A percentile compares a stretch with the other conserved stretches of the same genome.
Conservation (phyloP, 345 rosid species). For the Hibiscus tridactylites region DNA sequence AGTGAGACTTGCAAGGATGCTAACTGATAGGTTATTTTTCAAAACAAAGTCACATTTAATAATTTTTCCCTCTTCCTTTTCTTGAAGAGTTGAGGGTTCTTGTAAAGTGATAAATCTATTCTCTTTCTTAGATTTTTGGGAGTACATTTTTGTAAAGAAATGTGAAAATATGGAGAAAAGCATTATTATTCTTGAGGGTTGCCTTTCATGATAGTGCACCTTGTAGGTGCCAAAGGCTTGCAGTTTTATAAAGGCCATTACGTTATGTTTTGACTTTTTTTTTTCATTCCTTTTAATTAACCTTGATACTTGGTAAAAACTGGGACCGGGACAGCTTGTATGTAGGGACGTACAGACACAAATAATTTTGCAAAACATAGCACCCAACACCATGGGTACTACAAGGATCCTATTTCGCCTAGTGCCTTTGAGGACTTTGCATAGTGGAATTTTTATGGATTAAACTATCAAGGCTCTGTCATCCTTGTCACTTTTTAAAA, state of each 20-base stretch:
- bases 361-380: background rate
- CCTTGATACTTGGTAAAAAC: background rate
- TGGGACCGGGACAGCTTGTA: background rate
- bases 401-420: background rate
- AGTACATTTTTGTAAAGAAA: background rate
- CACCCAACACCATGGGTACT: background rate
- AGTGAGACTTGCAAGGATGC: background rate
- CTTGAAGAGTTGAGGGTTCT: background rate
- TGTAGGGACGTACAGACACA: background rate
- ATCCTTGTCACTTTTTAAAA: background rate
- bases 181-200: background rate
- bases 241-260: background rate
- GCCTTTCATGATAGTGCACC: background rate
- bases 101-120: background rate
- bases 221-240: background rate
- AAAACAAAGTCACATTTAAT: background rate
- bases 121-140: background rate
- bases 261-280: background rate
- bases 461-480: background rate
- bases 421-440: background rate
- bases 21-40: background rate
- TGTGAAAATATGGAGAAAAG: background rate
- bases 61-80: background rate
- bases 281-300: background rate
- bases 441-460: background rate